Evolutionary conservation across 345 rosid species (phyloP).

Genomic region (Eucalyptus cloeziana): DNA sequence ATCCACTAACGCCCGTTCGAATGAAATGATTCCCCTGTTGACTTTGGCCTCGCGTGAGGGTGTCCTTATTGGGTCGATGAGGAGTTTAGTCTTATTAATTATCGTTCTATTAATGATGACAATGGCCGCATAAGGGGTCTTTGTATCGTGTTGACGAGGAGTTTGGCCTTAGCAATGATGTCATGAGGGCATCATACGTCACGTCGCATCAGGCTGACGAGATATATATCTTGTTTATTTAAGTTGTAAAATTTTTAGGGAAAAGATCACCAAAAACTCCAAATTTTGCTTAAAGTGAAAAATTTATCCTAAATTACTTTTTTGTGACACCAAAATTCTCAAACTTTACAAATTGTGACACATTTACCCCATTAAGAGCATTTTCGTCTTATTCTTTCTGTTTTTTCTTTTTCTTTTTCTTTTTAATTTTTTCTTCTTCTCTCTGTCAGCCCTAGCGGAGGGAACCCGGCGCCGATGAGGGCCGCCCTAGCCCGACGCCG

Average conservation of each 20-base stretch:
- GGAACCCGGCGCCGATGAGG: too few relatives aligned
- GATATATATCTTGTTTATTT: neutral
- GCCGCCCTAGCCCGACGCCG: too few relatives aligned
- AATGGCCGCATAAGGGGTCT: neutral
- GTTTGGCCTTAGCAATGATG: neutral
- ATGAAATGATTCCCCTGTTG: neutral
- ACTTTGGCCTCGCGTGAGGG: neutral
- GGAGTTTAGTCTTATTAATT: neutral
- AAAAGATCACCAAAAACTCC: too few relatives aligned
- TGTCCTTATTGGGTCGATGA: neutral
- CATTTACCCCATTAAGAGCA: too few relatives aligned
- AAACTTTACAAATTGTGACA: too few relatives aligned
- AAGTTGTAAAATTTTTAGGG: too few relatives aligned
- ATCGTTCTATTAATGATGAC: neutral
- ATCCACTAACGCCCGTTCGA: neutral
- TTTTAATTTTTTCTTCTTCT: too few relatives aligned
- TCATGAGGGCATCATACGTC: too few relatives aligned
- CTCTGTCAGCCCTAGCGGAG: too few relatives aligned
- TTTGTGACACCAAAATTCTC: accelerated
- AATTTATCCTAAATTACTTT: too few relatives aligned
- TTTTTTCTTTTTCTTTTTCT: too few relatives aligned
- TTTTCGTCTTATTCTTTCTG: too few relatives aligned
- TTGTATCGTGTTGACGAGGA: neutral
- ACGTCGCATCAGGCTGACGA: neutral
- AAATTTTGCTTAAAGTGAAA: accelerated